These are phyloP conservation scores for Paradendryphiella salina DNA, from an alignment of 2,329 filamentous ascomycete genomes.

Conservation along the genomic window DNA sequence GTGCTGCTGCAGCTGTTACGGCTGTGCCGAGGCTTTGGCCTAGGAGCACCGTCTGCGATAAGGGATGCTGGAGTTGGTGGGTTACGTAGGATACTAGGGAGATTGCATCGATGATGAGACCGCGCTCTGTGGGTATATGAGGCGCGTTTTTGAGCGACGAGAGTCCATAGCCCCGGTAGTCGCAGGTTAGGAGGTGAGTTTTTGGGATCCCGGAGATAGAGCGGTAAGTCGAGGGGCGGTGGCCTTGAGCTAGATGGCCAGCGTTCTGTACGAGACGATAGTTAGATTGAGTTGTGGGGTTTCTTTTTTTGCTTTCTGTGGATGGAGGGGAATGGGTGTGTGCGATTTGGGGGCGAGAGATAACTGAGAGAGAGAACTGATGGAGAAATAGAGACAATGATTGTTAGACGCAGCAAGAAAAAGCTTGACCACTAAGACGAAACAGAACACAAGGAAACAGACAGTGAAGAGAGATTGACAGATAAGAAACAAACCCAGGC, in stretches of 20 bases:
- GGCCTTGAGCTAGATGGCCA: slow-evolving; percentile 78
- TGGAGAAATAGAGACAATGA: neutral
- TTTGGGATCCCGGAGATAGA: slow-evolving; percentile 68
- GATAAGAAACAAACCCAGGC: neutral
- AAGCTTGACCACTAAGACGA: no score
- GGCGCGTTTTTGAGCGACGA: slow-evolving; percentile 65
- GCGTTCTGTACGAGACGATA: slow-evolving; percentile 64
- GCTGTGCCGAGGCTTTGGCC: slow-evolving; percentile 90
- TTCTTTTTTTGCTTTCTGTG: neutral
- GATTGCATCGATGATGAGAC: slow-evolving; percentile 77
- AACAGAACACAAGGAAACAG: neutral
- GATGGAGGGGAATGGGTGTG: no score
- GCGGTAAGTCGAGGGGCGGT: slow-evolving; percentile 77
- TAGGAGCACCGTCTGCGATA: slow-evolving; percentile 74
- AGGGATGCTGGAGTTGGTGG: slow-evolving; percentile 63
- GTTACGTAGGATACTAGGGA: slow-evolving; percentile 74
- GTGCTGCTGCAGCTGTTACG: slow-evolving; percentile 72
- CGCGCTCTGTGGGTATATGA: slow-evolving; percentile 69
- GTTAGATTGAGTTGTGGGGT: slow-evolving; percentile 5
- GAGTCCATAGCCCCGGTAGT: slow-evolving; percentile 86
- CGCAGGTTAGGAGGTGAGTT: slow-evolving; percentile 82
- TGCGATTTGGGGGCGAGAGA: no score
- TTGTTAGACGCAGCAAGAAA: no score
- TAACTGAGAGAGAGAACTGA: neutral
- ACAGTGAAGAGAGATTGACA: neutral